Percentiles rank a stretch among this genome's conserved stretches.
phyloP scores from a whole-genome alignment of 192 early-diverging fungal genomes.

The Podila epicladia region DNA sequence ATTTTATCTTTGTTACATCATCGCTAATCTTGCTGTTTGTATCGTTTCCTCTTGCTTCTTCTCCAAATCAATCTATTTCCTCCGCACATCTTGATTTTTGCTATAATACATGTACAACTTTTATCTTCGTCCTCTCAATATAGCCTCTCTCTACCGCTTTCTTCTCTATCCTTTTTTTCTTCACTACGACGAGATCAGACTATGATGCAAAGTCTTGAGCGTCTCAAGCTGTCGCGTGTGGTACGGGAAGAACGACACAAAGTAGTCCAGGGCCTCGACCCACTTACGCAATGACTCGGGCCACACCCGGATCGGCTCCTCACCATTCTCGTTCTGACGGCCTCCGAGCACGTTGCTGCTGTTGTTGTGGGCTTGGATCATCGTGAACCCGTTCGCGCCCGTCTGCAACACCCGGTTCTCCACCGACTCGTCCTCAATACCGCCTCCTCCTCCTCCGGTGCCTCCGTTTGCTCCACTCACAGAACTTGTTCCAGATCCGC shows the following conservation, averaged over 20 bases:
- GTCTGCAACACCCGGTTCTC: constrained; percentile 11
- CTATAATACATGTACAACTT: too few relatives aligned
- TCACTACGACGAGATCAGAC: constrained; percentile 31
- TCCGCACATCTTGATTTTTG: too few relatives aligned
- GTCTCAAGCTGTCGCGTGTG: constrained; percentile 53
- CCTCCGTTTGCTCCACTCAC: not conserved
- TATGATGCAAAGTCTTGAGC: constrained; percentile 53
- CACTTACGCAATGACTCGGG: constrained; percentile 60
- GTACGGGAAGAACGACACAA: constrained; percentile 64
- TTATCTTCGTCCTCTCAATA: too few relatives aligned
- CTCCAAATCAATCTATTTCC: too few relatives aligned
- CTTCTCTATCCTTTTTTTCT: too few relatives aligned
- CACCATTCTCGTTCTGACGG: not conserved
- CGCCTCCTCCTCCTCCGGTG: not conserved
- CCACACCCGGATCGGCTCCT: constrained; percentile 51
- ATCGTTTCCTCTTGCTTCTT: too few relatives aligned
- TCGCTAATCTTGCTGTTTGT: too few relatives aligned
- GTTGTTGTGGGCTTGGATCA: constrained; percentile 6
- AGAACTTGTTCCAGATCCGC: not conserved
- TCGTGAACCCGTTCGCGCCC: constrained; percentile 26
- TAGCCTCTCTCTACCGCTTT: too few relatives aligned
- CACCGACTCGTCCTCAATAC: constrained; percentile 1
- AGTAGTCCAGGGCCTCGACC: constrained; percentile 63
- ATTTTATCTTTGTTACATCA: too few relatives aligned
- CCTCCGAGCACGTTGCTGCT: not conserved